Evolutionary conservation across 176 grass and related monocot species (phyloP).

Genomic region (Oropetium thomaeum): DNA sequence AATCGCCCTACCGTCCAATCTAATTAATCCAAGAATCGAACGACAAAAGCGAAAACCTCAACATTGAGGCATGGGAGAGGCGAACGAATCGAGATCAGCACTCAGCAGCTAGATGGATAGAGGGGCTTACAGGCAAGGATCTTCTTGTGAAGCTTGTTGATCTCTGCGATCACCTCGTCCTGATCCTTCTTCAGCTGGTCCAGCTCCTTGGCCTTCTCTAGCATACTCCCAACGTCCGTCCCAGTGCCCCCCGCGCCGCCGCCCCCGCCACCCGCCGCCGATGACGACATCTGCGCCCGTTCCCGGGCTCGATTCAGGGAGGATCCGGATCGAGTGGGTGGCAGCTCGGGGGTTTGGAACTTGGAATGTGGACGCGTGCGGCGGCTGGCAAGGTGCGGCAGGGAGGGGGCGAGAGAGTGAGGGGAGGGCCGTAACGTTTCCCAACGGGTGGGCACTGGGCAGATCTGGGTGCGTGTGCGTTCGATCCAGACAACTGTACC

Average conservation of each 20-base stretch:
- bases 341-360: neutral
- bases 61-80: neutral
- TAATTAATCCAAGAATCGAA: neutral
- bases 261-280: constrained; percentile 9
- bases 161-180: constrained; percentile 48
- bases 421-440: too few relatives aligned
- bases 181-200: constrained; percentile 67
- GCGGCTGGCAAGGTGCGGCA: neutral
- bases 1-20: neutral
- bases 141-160: constrained; percentile 83
- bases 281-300: constrained; percentile 36
- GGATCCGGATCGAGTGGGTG: neutral
- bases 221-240: constrained; percentile 39
- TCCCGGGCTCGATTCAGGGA: neutral
- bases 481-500: too few relatives aligned
- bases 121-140: constrained; percentile 42
- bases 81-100: neutral
- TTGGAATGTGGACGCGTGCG: neutral
- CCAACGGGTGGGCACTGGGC: too few relatives aligned
- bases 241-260: constrained; percentile 25
- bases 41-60: neutral
- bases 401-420: neutral
- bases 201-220: constrained; percentile 78
- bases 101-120: neutral
- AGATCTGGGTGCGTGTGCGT: too few relatives aligned